Percentiles rank a stretch among this genome's conserved stretches.
Conservation (phyloP, 345 rosid species). For the Salix koriyanagi region DNA sequence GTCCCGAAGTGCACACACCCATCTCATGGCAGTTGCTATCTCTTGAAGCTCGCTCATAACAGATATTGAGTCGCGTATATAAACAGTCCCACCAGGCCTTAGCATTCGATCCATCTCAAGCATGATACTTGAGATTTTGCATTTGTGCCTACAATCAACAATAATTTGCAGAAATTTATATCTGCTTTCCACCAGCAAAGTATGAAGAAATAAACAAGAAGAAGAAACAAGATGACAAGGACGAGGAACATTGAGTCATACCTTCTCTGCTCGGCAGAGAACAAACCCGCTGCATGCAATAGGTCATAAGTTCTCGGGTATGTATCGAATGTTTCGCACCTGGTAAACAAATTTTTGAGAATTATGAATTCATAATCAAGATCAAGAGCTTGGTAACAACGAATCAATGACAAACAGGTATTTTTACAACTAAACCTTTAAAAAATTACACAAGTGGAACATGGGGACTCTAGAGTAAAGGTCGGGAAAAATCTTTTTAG, state of each 20-base stretch:
- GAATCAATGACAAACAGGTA: not conserved
- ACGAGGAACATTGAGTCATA: constrained; percentile 1
- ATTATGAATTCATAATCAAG: too few species aligned
- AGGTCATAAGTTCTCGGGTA: constrained; percentile 67
- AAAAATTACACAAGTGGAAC: not conserved
- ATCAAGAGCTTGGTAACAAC: constrained; percentile 1
- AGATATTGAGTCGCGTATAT: constrained; percentile 47
- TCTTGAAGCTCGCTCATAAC: constrained; percentile 47
- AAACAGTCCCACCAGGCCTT: constrained; percentile 51
- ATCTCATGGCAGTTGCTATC: constrained; percentile 46
- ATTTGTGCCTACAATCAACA: constrained; percentile 28
- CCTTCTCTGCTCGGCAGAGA: constrained; percentile 59
- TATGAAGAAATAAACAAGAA: not conserved
- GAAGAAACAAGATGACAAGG: not conserved
- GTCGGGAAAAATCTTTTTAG: not conserved
- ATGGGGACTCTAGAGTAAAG: not conserved
- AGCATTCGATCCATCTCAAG: constrained; percentile 63
- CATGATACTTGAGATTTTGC: constrained; percentile 51
- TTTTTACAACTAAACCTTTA: not conserved
- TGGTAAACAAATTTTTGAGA: constrained; percentile 10
- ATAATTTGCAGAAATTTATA: not conserved
- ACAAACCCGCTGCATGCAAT: constrained; percentile 57
- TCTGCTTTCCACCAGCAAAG: not conserved
- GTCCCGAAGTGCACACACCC: constrained; percentile 46
- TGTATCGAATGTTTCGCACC: constrained; percentile 69